Percentiles rank a stretch among this genome's conserved stretches.
Conservation (phyloP, 768 basidiomycete genomes). For the Dictyophora rubrovolvata region DNA sequence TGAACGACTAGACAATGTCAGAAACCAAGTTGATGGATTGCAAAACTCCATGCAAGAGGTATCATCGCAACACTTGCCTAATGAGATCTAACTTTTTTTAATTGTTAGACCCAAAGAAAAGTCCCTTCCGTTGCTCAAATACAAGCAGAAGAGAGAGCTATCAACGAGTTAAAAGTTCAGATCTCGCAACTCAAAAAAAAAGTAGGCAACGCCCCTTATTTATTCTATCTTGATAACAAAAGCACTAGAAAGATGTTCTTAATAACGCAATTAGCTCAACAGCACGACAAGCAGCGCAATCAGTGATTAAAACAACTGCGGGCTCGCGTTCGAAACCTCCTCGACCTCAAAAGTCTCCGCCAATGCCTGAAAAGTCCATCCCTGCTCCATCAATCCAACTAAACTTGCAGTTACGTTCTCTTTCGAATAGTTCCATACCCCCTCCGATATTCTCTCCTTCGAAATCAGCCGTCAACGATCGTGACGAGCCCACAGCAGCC, state of each 20-base stretch:
- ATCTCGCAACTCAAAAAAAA: constrained; percentile 31
- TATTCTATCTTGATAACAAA: not conserved
- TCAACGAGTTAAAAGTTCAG: constrained; percentile 32
- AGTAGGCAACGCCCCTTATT: constrained; percentile 16
- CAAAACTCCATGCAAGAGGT: constrained; percentile 32
- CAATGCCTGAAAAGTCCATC: too few relatives aligned
- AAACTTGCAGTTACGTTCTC: too few relatives aligned
- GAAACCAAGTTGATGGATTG: constrained; percentile 27
- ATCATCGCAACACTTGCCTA: not conserved
- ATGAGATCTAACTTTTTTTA: not conserved
- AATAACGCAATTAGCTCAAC: not conserved
- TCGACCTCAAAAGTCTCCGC: too few relatives aligned
- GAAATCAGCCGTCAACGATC: too few relatives aligned
- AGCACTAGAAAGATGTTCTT: not conserved
- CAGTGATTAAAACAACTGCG: too few relatives aligned
- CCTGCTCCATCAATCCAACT: too few relatives aligned
- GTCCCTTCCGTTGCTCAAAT: constrained; percentile 21
- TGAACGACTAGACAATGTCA: constrained; percentile 27
- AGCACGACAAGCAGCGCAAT: too few relatives aligned
- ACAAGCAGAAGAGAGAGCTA: constrained; percentile 31
- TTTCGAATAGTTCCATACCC: too few relatives aligned
- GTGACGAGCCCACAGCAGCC: too few relatives aligned
- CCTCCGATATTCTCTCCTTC: too few relatives aligned
- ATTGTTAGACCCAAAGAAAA: constrained; percentile 7
- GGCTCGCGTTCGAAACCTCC: too few relatives aligned